Percentiles rank a stretch among this genome's conserved stretches.
These are phyloP conservation scores for Apiospora phragmitis DNA, from an alignment of 2,329 filamentous ascomycete genomes.

Conservation along the genomic window DNA sequence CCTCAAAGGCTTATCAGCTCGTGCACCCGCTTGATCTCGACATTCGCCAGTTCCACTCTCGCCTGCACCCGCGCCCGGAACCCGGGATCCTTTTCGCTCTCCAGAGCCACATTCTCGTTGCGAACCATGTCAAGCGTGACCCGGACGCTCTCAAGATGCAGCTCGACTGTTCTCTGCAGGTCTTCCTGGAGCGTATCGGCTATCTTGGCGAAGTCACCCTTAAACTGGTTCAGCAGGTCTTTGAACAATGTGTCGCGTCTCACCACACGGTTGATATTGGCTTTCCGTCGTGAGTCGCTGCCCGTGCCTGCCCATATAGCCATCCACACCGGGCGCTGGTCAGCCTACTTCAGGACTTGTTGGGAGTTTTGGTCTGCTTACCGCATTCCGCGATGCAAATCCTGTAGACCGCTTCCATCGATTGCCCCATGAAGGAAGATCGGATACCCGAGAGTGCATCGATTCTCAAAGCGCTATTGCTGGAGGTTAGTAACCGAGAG, in stretches of 20 bases:
- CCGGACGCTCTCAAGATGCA: slow-evolving; percentile 28
- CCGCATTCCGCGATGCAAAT: slow-evolving; percentile 33
- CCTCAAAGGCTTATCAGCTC: background rate
- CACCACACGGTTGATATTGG: slow-evolving; percentile 32
- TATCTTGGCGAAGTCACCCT: slow-evolving; percentile 20
- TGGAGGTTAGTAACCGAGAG: background rate
- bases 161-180: slow-evolving; percentile 17
- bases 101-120: slow-evolving; percentile 36
- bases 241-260: slow-evolving; percentile 29
- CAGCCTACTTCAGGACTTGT: background rate
- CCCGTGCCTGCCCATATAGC: slow-evolving; percentile 29
- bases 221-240: slow-evolving; percentile 29
- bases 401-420: slow-evolving; percentile 37
- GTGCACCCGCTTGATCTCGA: background rate
- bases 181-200: slow-evolving; percentile 21
- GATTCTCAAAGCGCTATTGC: slow-evolving; percentile 32
- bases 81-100: slow-evolving; percentile 37
- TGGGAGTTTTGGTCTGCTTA: slow-evolving; percentile 19
- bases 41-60: background rate
- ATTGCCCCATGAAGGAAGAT: slow-evolving; percentile 38
- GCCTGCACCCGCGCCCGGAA: slow-evolving; percentile 34
- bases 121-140: slow-evolving; percentile 37
- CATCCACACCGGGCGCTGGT: background rate
- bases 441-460: slow-evolving; percentile 36
- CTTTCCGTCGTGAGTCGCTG: slow-evolving; percentile 34